phyloP scores from a whole-genome alignment of 352 stramenopile genomes.

The Thalassiosira delicatula region DNA sequence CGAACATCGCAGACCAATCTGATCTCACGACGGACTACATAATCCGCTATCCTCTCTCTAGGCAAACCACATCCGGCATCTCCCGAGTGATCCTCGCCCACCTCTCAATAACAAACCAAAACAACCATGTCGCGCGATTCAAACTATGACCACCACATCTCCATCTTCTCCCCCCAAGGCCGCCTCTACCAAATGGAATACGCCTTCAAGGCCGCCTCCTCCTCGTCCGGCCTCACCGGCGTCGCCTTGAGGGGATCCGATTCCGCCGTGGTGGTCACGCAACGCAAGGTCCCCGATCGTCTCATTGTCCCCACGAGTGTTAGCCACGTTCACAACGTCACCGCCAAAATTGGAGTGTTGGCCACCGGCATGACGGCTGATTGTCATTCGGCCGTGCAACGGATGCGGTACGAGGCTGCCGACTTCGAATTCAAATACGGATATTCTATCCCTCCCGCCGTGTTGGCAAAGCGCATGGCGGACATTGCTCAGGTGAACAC shows the following conservation, averaged over 20 bases:
- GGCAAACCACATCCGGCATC: no score
- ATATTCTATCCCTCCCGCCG: no score
- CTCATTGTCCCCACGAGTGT: constrained; percentile 93
- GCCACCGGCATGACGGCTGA: constrained; percentile 91
- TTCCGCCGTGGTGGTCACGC: constrained; percentile 93
- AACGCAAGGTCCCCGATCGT: constrained; percentile 97
- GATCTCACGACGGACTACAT: no score
- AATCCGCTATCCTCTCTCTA: no score
- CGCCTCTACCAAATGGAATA: constrained; percentile 99
- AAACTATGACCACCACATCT: constrained; percentile 92
- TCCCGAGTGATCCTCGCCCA: no score
- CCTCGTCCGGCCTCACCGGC: constrained; percentile 90
- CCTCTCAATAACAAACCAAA: neutral
- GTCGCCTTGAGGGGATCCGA: constrained; percentile 94
- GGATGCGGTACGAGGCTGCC: no score
- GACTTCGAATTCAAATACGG: no score
- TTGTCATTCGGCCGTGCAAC: constrained; percentile 90
- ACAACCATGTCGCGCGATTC: constrained; percentile 55
- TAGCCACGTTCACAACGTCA: constrained; percentile 96
- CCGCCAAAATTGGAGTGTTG: constrained; percentile 92
- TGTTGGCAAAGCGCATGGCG: constrained; percentile 96
- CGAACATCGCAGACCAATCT: no score
- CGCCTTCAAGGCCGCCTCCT: constrained; percentile 95
- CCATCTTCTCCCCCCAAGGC: constrained; percentile 98
- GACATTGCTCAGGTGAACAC: constrained; percentile 97